Conservation (phyloP, 192 early-diverging fungal genomes). For the Umbelopsis isabellina region DNA sequence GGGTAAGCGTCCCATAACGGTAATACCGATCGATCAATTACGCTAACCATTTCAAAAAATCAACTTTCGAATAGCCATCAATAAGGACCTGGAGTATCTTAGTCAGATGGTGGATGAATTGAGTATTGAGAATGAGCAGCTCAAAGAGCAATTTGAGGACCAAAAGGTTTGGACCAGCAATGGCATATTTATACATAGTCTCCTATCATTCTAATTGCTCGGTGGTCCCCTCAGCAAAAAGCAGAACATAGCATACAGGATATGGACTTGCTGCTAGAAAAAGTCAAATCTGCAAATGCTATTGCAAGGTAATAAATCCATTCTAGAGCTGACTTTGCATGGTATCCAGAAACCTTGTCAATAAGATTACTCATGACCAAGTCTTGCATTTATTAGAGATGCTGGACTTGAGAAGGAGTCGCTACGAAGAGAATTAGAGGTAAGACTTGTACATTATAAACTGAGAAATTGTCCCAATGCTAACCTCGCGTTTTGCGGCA, state of each 20-base stretch:
- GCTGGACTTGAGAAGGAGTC: background rate
- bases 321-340: too few species aligned
- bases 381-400: background rate
- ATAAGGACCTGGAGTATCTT: conserved; percentile 38
- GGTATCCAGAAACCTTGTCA: too few species aligned
- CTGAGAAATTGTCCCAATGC: too few species aligned
- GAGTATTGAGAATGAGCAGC: conserved; percentile 21
- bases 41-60: background rate
- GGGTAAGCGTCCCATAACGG: conserved; percentile 12
- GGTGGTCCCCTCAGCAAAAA: conserved; percentile 16
- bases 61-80: conserved; percentile 27
- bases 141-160: conserved; percentile 29
- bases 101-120: conserved; percentile 39
- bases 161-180: conserved; percentile 32
- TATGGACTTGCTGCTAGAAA: conserved; percentile 38
- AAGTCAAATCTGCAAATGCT: conserved; percentile 28
- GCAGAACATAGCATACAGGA: conserved; percentile 26
- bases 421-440: background rate
- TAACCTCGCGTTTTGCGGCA: background rate
- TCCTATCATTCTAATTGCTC: background rate
- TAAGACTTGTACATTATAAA: background rate
- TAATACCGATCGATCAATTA: background rate
- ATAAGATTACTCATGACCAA: background rate
- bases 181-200: too few species aligned
- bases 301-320: conserved; percentile 29